A percentile compares a stretch with the other conserved stretches of the same genome.
phyloP scores from a whole-genome alignment of 2,329 filamentous ascomycete genomes.

The Monilinia fructicola region DNA sequence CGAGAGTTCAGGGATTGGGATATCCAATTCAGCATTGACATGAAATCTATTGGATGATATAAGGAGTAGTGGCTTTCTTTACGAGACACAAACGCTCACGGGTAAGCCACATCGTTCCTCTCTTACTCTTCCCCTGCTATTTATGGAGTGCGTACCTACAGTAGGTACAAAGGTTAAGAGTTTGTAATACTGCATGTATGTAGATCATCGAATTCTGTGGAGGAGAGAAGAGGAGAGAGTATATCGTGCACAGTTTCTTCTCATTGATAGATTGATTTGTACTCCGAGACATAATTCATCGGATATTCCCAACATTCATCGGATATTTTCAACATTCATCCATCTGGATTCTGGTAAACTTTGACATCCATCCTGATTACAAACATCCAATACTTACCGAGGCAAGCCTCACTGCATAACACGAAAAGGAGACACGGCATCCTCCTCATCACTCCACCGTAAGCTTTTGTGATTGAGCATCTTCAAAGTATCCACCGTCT shows the following conservation, averaged over 20 bases:
- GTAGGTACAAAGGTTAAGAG: background rate
- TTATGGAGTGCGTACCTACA: background rate
- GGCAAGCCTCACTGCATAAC: background rate
- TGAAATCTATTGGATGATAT: background rate
- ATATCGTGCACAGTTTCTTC: background rate
- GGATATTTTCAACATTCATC: background rate
- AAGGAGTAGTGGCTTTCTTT: constrained; percentile 8
- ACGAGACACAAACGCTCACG: background rate
- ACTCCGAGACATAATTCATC: background rate
- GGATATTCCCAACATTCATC: background rate
- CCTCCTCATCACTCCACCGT: background rate
- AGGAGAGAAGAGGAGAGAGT: background rate
- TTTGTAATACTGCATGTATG: background rate
- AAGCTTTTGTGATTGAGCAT: background rate
- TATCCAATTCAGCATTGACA: constrained; percentile 7
- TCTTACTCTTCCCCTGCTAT: background rate
- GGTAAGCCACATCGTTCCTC: constrained; percentile 16
- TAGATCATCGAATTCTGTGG: constrained; percentile 6
- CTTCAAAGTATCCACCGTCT: background rate
- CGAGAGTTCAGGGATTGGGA: constrained; percentile 2
- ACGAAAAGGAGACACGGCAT: constrained; percentile 7
- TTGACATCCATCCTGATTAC: background rate
- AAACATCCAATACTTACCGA: background rate
- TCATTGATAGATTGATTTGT: background rate
- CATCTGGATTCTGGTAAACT: background rate